Conservation (phyloP, 805 yeast species). For the Grigorovia jiainica region DNA sequence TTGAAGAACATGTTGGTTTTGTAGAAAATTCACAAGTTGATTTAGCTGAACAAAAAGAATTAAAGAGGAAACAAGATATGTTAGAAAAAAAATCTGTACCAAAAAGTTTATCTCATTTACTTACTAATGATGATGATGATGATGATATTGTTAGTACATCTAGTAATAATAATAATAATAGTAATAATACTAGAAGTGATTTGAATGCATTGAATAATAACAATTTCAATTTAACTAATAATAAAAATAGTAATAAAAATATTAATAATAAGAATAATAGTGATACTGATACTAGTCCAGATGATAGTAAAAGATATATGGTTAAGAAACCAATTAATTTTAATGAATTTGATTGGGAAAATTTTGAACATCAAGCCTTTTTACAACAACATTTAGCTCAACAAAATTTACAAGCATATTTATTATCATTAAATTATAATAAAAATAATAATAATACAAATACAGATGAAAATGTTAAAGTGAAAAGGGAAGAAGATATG, state of each 20-base stretch:
- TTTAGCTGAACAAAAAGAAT: constrained; percentile 39
- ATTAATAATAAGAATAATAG: neutral
- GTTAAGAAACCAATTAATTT: constrained; percentile 27
- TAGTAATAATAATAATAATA: neutral
- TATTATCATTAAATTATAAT: constrained; percentile 16
- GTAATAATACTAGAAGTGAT: neutral
- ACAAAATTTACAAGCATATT: constrained; percentile 27
- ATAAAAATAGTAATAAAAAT: neutral
- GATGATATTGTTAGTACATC: neutral
- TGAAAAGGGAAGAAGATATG: neutral
- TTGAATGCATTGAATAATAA: too few relatives aligned
- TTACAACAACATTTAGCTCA: constrained; percentile 29
- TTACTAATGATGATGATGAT: constrained; percentile 31
- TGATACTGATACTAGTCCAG: neutral
- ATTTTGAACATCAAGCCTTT: constrained; percentile 28
- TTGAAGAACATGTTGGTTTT: constrained; percentile 26
- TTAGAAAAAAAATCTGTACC: constrained; percentile 46
- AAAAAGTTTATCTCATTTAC: constrained; percentile 42
- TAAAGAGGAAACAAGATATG: constrained; percentile 38
- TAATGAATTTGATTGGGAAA: constrained; percentile 29
- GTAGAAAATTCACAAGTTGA: constrained; percentile 33
- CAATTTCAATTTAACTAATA: neutral
- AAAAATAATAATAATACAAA: neutral
- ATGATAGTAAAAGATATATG: constrained; percentile 15
- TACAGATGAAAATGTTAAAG: neutral